Evolutionary conservation across 805 yeast species (phyloP).

Genomic region (Citeromyces nyonsensis): DNA sequence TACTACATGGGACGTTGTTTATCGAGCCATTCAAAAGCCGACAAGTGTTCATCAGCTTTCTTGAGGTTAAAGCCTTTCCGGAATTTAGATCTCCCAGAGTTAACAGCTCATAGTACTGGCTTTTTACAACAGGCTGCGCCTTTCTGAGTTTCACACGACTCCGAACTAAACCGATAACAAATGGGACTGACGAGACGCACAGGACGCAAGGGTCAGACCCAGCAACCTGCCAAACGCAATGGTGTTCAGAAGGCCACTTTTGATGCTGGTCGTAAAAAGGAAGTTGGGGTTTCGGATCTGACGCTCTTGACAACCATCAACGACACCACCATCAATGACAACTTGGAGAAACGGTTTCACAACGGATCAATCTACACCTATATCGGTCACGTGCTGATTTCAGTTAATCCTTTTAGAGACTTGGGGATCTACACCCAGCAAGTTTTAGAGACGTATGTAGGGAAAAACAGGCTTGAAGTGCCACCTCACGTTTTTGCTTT

Average conservation of each 20-base stretch:
- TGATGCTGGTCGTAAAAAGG: constrained; percentile 78
- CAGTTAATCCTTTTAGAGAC: constrained; percentile 94
- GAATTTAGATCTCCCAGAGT: too few species aligned
- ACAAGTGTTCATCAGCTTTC: too few species aligned
- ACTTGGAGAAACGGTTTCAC: constrained; percentile 75
- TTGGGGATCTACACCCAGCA: constrained; percentile 86
- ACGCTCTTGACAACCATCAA: constrained; percentile 79
- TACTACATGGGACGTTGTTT: too few species aligned
- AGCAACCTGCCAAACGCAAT: constrained; percentile 38
- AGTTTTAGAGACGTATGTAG: constrained; percentile 61
- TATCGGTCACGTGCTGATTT: constrained; percentile 87
- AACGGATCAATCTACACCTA: constrained; percentile 86
- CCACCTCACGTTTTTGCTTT: constrained; percentile 98
- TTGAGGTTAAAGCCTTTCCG: too few species aligned
- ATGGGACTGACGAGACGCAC: constrained; percentile 78
- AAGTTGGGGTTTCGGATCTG: constrained; percentile 95
- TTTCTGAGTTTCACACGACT: background rate
- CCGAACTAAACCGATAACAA: background rate
- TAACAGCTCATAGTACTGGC: background rate
- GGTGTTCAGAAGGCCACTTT: constrained; percentile 79
- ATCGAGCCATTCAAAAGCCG: too few species aligned
- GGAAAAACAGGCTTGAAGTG: constrained; percentile 87
- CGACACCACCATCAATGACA: constrained; percentile 87
- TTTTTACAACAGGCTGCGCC: background rate
- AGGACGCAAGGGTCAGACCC: constrained; percentile 34